A percentile compares a stretch with the other conserved stretches of the same genome.
Conservation (phyloP, 768 basidiomycete species). For the Mycena filopes region DNA sequence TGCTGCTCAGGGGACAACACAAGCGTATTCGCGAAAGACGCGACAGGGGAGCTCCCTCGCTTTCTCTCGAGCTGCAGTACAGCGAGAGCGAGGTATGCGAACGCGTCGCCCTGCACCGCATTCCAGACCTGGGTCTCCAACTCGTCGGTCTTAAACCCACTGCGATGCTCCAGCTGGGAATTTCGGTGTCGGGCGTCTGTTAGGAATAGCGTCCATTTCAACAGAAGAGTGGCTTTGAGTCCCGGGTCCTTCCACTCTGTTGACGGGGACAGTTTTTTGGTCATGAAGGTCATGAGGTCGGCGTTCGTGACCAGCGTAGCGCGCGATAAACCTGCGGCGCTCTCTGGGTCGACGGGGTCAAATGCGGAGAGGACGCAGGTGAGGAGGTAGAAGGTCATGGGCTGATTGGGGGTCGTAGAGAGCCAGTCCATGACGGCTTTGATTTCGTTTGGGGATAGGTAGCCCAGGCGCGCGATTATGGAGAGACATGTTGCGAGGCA, state of each 20-base stretch:
- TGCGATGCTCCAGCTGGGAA: constrained; percentile 67
- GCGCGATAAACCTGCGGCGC: constrained; percentile 56
- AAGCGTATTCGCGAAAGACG: constrained; percentile 48
- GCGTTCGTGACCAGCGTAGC: constrained; percentile 58
- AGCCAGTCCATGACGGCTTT: constrained; percentile 79
- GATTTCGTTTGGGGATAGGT: constrained; percentile 68
- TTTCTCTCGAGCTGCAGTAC: constrained; percentile 67
- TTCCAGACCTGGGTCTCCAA: constrained; percentile 85
- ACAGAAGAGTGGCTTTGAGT: constrained; percentile 76
- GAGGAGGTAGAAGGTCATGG: constrained; percentile 77
- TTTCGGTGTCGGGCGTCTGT: constrained; percentile 80
- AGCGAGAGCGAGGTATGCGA: constrained; percentile 73
- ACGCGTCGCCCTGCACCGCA: constrained; percentile 86
- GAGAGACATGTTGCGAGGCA: constrained; percentile 72
- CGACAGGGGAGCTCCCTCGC: constrained; percentile 46
- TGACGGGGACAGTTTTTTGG: constrained; percentile 60
- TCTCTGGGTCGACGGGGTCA: constrained; percentile 70
- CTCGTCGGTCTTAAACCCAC: constrained; percentile 79
- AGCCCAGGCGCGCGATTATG: constrained; percentile 71
- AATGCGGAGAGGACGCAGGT: constrained; percentile 72
- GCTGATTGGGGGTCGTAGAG: constrained; percentile 68
- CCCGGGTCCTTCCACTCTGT: constrained; percentile 76
- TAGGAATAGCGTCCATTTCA: constrained; percentile 91
- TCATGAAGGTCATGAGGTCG: constrained; percentile 66
- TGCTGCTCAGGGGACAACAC: constrained; percentile 51